phyloP scores from a whole-genome alignment of 495 filamentous ascomycete species.

The Aspergillus funiculosus region DNA sequence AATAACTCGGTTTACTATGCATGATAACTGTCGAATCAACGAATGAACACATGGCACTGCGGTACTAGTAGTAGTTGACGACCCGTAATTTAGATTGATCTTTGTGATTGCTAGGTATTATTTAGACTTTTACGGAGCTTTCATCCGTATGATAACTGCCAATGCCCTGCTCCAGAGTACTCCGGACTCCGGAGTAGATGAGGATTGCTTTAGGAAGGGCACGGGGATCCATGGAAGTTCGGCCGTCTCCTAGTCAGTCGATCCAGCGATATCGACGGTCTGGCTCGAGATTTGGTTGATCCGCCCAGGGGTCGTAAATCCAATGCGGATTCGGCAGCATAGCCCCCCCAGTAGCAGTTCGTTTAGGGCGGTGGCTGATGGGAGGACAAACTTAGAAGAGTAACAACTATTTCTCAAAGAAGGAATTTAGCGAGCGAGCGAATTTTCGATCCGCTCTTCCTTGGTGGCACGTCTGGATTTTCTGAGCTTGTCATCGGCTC shows the following conservation, averaged over 20 bases:
- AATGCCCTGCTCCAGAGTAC: too few relatives aligned
- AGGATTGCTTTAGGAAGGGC: too few relatives aligned
- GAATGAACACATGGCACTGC: not conserved
- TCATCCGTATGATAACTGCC: not conserved
- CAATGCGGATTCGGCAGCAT: slow-evolving; percentile 16
- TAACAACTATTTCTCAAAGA: too few relatives aligned
- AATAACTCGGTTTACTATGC: too few relatives aligned
- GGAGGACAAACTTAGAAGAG: too few relatives aligned
- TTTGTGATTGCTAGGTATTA: not conserved
- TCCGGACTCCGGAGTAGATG: too few relatives aligned
- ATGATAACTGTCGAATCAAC: too few relatives aligned
- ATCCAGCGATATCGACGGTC: slow-evolving; percentile 20
- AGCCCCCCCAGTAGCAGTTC: slow-evolving; percentile 22
- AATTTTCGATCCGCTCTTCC: not conserved
- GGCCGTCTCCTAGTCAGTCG: too few relatives aligned
- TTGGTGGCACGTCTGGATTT: not conserved
- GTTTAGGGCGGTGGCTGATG: slow-evolving; percentile 7
- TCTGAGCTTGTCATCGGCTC: not conserved
- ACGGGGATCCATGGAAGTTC: too few relatives aligned
- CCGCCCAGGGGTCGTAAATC: slow-evolving; percentile 31
- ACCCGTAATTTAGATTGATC: not conserved
- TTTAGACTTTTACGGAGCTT: not conserved
- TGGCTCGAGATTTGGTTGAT: slow-evolving; percentile 28
- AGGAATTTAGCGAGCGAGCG: too few relatives aligned
- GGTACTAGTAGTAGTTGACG: not conserved